Base-by-base conservation (phyloP, 1,284 basidiomycete genomes). In the Schizophyllum commune region DNA sequence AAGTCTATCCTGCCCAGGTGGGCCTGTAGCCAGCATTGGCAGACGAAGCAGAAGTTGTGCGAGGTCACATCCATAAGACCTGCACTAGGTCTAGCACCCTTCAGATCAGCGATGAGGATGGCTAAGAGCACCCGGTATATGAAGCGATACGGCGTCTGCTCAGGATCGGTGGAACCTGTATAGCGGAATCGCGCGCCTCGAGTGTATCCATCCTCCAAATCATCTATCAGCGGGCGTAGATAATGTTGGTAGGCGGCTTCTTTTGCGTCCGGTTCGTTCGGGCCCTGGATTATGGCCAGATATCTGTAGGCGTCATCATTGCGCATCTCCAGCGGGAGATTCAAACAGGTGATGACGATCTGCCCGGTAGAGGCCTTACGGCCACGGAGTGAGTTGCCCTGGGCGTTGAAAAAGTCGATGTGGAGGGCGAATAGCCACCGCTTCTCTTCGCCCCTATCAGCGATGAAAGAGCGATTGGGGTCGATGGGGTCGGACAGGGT, bases 321-420 rank as follows among this genome's bases (percentile, higher is more conserved):
- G 7, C 34, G 27, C 32, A 63, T 57, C 6, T 32, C 21, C 13
- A 27, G 54, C 19, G 62, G 62, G 34, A 63, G 60, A 21, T 63
- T 63, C 4, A 61, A 11, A 34, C 60, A 61, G 19, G 53, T 57
- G 13, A 61, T 20, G 11, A 54, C 52, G 21, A 61, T 57, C 5
- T 61, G 54, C 11, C 60, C 60, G 11, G 60, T 63, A n/a, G 62
- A 63, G 8, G 32, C 13, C 8, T 21, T 32, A n/a, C 57, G 20
- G 5, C 60, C 57, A 11, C 60, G 21, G 6, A 51, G 17, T 27
- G 33, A 39, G n/a, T 58, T 59, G 9, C 62, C 62, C 22, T 63
- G 53, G n/a, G 57, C 33, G 19, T 59, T 63, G 60, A 63, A 63
- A 32, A 61, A 61, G 27, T 63, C 62, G 6, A 39, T 57, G n/a